Percentiles rank a stretch among this genome's conserved stretches.
Evolutionary conservation across 768 basidiomycete genomes (phyloP).

Genomic region (Mycena chlorophos): DNA sequence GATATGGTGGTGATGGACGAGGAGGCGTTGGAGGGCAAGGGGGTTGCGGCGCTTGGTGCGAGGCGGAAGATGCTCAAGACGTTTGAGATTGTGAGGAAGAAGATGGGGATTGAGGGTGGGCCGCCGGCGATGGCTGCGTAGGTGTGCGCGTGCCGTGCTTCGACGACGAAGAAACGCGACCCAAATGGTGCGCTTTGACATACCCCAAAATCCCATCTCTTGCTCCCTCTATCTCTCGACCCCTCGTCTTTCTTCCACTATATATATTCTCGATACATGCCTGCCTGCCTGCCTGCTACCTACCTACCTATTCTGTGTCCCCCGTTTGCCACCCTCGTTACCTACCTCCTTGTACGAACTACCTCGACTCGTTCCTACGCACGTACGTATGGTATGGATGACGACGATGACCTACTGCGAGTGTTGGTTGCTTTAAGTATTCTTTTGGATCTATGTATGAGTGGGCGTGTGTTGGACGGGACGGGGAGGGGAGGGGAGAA

Average conservation of each 20-base stretch:
- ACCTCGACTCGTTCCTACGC: no score
- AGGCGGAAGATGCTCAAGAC: constrained; percentile 97
- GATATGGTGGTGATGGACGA: constrained; percentile 96
- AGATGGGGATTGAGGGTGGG: constrained; percentile 79
- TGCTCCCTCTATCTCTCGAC: not conserved
- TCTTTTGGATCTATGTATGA: no score
- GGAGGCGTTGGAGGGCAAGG: constrained; percentile 82
- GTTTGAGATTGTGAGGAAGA: constrained; percentile 83
- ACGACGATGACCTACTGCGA: no score
- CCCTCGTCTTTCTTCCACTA: not conserved
- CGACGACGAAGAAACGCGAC: not conserved
- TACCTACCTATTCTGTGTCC: no score
- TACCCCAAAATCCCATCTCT: not conserved
- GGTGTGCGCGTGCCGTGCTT: not conserved
- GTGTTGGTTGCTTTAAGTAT: no score
- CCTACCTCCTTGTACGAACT: no score
- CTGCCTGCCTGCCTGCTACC: no score
- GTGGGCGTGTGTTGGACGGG: no score
- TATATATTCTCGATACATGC: not conserved
- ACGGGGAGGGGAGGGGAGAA: no score
- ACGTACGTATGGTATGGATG: no score
- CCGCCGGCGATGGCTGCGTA: constrained; percentile 21
- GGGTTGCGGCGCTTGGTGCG: constrained; percentile 97
- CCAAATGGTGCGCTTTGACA: not conserved
- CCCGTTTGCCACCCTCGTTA: no score